These are phyloP conservation scores for Diplodia scrobiculata DNA, from an alignment of 2,329 filamentous ascomycete species.

Conservation along the genomic window DNA sequence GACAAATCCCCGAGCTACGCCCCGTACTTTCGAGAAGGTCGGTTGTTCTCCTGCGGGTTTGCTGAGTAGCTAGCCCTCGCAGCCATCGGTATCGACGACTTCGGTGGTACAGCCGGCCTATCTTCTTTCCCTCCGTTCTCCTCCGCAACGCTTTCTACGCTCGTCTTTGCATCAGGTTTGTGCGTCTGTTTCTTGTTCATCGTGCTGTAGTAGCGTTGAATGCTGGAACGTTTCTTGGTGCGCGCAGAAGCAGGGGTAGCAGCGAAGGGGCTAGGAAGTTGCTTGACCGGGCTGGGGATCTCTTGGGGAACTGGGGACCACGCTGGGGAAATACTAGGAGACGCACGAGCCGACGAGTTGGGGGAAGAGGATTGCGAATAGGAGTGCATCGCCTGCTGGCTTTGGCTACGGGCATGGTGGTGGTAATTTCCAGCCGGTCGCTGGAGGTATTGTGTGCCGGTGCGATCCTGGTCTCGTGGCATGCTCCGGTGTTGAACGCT, in stretches of 20 bases:
- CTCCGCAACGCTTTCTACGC: background rate
- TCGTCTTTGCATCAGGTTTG: background rate
- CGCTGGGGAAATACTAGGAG: conserved; percentile 2
- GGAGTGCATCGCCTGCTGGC: background rate
- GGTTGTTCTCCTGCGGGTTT: background rate
- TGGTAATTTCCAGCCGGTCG: background rate
- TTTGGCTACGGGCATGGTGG: conserved; percentile 1
- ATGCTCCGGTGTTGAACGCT: background rate
- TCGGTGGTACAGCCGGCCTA: background rate
- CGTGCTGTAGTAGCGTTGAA: conserved; percentile 24
- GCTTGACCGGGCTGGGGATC: conserved; percentile 9
- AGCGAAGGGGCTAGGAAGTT: background rate
- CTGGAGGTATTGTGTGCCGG: background rate
- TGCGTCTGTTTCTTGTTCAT: background rate
- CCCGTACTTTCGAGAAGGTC: conserved; percentile 28
- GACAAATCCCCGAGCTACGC: conserved; percentile 42
- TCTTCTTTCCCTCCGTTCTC: background rate
- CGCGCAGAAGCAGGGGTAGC: background rate
- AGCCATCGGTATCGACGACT: background rate
- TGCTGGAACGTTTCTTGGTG: conserved; percentile 8
- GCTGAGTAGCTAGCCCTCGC: background rate
- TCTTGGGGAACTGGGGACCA: conserved; percentile 11
- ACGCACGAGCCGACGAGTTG: background rate
- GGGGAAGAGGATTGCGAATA: conserved; percentile 2
- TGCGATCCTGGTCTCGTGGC: background rate